Conservation (phyloP, 2,329 filamentous ascomycete genomes). For the Monascus ruber region DNA sequence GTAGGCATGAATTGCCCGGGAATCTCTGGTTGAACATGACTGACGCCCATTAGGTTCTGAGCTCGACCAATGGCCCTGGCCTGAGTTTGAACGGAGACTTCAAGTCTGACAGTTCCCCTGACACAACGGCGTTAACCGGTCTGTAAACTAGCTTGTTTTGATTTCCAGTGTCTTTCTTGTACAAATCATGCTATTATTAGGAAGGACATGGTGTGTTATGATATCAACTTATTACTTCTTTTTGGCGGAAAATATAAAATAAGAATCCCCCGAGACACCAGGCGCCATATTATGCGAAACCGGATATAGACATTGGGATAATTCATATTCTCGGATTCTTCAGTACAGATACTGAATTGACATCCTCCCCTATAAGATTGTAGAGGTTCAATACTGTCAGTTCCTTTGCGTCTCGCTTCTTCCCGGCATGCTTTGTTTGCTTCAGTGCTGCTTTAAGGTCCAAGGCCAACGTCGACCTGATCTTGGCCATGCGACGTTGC, state of each 20-base stretch:
- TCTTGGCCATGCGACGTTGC: conserved; percentile 42
- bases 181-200: conserved; percentile 33
- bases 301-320: conserved; percentile 2
- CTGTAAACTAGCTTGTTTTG: conserved; percentile 35
- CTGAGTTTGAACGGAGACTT: conserved; percentile 78
- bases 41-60: conserved; percentile 59
- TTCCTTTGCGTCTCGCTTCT: conserved; percentile 29
- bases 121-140: conserved; percentile 38
- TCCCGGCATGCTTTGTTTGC: conserved; percentile 36
- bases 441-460: conserved; percentile 54
- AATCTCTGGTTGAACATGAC: conserved; percentile 7
- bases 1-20: conserved; percentile 13
- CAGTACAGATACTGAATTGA: conserved; percentile 47
- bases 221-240: conserved; percentile 19
- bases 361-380: conserved; percentile 48
- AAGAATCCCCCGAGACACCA: conserved; percentile 28
- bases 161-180: conserved; percentile 26
- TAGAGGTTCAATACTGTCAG: conserved; percentile 51
- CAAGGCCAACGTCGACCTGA: conserved; percentile 51
- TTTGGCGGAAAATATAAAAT: conserved; percentile 8
- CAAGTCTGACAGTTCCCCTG: conserved; percentile 47
- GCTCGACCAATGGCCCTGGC: conserved; percentile 76
- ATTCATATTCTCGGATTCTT: conserved; percentile 30
- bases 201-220: conserved; percentile 31
- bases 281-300: conserved; percentile 32